phyloP scores from a whole-genome alignment of 1,284 basidiomycete genomes.

The Sporisorium exsertum region DNA sequence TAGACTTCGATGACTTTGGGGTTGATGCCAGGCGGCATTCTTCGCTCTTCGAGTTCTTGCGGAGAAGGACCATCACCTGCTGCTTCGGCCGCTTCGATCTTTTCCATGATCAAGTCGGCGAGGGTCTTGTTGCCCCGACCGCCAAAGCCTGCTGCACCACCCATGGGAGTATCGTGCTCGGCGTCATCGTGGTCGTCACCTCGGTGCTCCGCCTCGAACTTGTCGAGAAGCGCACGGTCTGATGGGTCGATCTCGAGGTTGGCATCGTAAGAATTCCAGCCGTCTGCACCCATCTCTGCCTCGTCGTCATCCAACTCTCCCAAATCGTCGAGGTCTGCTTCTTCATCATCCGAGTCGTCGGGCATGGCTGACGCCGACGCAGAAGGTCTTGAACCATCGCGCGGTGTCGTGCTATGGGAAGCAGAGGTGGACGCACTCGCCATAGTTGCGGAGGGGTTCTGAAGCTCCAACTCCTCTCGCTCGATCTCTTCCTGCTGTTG shows the following conservation, averaged over 20 bases:
- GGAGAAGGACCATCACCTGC: conserved; percentile 30
- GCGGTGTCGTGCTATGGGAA: conserved; percentile 64
- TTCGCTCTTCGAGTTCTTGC: conserved; percentile 37
- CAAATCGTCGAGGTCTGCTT: conserved; percentile 58
- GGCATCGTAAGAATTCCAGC: conserved; percentile 56
- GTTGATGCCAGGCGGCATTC: conserved; percentile 82
- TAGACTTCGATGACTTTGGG: conserved; percentile 97
- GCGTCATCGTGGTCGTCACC: conserved; percentile 21
- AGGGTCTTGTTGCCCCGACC: conserved; percentile 71
- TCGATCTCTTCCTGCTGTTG: conserved; percentile 88
- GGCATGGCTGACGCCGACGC: conserved; percentile 69
- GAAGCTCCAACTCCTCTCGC: conserved; percentile 61
- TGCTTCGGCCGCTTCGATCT: conserved; percentile 76
- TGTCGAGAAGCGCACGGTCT: conserved; percentile 63
- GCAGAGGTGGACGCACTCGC: conserved; percentile 31
- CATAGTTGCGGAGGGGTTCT: conserved; percentile 18
- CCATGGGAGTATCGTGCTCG: conserved; percentile 34
- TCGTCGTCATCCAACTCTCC: conserved; percentile 61
- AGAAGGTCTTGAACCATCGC: conserved; percentile 61
- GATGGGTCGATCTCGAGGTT: conserved; percentile 65
- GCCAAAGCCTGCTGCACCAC: conserved; percentile 14
- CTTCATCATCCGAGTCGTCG: conserved; percentile 68
- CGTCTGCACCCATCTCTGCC: conserved; percentile 60
- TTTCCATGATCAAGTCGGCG: conserved; percentile 94
- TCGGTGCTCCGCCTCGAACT: conserved; percentile 54